Evolutionary conservation across 345 rosid genomes (phyloP).

Genomic region (Lumnitzera racemosa): DNA sequence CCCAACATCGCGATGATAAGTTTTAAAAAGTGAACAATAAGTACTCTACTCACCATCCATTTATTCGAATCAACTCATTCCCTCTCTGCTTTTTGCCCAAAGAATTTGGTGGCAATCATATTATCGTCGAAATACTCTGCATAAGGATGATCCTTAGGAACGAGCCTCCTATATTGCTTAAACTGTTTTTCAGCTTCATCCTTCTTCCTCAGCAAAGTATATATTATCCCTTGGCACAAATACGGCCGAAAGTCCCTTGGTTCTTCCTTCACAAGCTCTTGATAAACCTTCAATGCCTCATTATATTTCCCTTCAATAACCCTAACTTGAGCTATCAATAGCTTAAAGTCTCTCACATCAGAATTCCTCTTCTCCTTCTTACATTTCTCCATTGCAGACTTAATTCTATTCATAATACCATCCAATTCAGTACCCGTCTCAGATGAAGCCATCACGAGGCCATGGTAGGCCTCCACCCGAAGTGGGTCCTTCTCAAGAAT

Average conservation of each 20-base stretch:
- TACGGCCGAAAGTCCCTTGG: slow-evolving; percentile 94
- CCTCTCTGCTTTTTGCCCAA: slow-evolving; percentile 47
- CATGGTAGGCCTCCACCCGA: slow-evolving; percentile 86
- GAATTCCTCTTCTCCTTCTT: slow-evolving; percentile 57
- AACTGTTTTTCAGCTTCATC: slow-evolving; percentile 84
- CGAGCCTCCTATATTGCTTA: slow-evolving; percentile 70
- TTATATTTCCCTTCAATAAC: slow-evolving; percentile 57
- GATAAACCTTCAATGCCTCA: slow-evolving; percentile 75
- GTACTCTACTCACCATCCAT: slow-evolving; percentile 10
- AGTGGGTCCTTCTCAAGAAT: slow-evolving; percentile 58
- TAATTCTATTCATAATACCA: slow-evolving; percentile 47
- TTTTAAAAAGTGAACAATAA: no score
- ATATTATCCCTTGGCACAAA: slow-evolving; percentile 80
- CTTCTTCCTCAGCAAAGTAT: slow-evolving; percentile 61
- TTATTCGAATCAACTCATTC: slow-evolving; percentile 30
- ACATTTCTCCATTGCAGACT: slow-evolving; percentile 64
- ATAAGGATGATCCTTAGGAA: slow-evolving; percentile 79
- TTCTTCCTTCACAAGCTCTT: slow-evolving; percentile 76
- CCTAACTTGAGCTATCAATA: slow-evolving; percentile 65
- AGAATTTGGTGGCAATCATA: slow-evolving; percentile 59
- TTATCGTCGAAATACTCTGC: slow-evolving; percentile 73
- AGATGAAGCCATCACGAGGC: slow-evolving; percentile 58
- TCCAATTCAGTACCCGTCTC: slow-evolving; percentile 43
- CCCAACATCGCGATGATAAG: not conserved
- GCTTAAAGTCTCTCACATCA: slow-evolving; percentile 70